A percentile compares a stretch with the other conserved stretches of the same genome.
phyloP scores from a whole-genome alignment of 2,329 filamentous ascomycete genomes.

The Stagonosporopsis tanaceti region DNA sequence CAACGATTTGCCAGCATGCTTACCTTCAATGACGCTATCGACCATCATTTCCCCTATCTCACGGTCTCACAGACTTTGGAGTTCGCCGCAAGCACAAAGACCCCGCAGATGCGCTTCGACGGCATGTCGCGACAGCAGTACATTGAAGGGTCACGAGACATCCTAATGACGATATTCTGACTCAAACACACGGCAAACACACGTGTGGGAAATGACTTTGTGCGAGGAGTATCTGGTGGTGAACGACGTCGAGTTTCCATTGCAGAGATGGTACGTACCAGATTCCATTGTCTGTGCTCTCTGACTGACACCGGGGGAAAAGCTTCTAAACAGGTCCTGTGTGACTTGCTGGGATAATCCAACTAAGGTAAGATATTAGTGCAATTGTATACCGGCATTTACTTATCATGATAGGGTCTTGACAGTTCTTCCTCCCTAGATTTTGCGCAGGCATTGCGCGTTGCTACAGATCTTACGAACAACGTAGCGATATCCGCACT shows the following conservation, averaged over 20 bases:
- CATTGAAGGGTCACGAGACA: slow-evolving; percentile 71
- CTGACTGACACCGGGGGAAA: slow-evolving; percentile 17
- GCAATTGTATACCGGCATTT: neutral
- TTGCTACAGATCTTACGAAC: slow-evolving; percentile 24
- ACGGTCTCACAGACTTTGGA: slow-evolving; percentile 80
- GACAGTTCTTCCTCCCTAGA: slow-evolving; percentile 59
- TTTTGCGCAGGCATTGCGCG: slow-evolving; percentile 61
- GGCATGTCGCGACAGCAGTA: slow-evolving; percentile 42
- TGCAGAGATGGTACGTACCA: slow-evolving; percentile 60
- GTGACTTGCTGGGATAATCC: slow-evolving; percentile 73
- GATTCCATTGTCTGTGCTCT: slow-evolving; percentile 54
- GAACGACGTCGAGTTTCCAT: slow-evolving; percentile 80
- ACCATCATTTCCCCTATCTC: slow-evolving; percentile 79
- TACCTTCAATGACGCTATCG: slow-evolving; percentile 82
- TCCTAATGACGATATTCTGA: slow-evolving; percentile 58
- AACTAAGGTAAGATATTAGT: slow-evolving; percentile 51
- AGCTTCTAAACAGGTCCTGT: slow-evolving; percentile 1
- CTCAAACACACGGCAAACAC: slow-evolving; percentile 72
- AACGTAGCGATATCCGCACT: neutral
- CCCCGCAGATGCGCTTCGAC: neutral
- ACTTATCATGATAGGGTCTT: slow-evolving; percentile 59
- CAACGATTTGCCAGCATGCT: slow-evolving; percentile 76
- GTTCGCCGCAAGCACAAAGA: slow-evolving; percentile 22
- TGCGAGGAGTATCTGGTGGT: slow-evolving; percentile 75
- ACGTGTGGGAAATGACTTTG: slow-evolving; percentile 75